phyloP scores from a whole-genome alignment of 768 basidiomycete species.

The Roridomyces roridus region DNA sequence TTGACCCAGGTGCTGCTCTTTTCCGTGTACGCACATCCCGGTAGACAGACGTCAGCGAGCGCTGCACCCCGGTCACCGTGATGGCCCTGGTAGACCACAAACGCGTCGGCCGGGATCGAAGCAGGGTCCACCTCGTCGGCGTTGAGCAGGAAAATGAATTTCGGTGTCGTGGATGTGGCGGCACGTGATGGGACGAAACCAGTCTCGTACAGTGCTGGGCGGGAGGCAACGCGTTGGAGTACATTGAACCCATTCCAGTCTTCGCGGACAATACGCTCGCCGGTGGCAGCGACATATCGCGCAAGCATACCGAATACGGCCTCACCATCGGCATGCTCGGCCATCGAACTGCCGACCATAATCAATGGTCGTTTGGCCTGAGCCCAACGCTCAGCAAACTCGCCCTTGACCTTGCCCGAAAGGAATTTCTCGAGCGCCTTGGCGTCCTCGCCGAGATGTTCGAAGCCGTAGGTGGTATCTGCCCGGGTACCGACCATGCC shows the following conservation, averaged over 20 bases:
- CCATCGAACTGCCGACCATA: slow-evolving; percentile 87
- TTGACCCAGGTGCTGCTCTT: slow-evolving; percentile 92
- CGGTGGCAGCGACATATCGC: slow-evolving; percentile 82
- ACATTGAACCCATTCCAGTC: slow-evolving; percentile 97
- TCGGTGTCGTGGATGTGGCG: slow-evolving; percentile 78
- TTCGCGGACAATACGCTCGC: slow-evolving; percentile 74
- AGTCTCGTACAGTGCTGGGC: slow-evolving; percentile 92
- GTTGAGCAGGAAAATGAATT: slow-evolving; percentile 96
- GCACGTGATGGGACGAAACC: slow-evolving; percentile 89
- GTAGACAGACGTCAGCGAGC: slow-evolving; percentile 95
- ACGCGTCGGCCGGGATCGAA: slow-evolving; percentile 88
- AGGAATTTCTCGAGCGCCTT: slow-evolving; percentile 81
- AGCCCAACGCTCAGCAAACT: slow-evolving; percentile 82
- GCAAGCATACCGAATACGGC: slow-evolving; percentile 79
- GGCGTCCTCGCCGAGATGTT: slow-evolving; percentile 81
- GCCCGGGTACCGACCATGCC: slow-evolving; percentile 91
- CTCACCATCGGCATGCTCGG: slow-evolving; percentile 85
- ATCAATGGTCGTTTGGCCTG: slow-evolving; percentile 89
- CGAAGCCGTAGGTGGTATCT: slow-evolving; percentile 93
- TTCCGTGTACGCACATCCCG: slow-evolving; percentile 94
- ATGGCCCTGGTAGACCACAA: slow-evolving; percentile 98
- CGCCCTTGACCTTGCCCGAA: slow-evolving; percentile 64
- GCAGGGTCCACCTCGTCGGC: slow-evolving; percentile 93
- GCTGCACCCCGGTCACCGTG: slow-evolving; percentile 97
- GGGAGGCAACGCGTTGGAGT: slow-evolving; percentile 91